phyloP scores from a whole-genome alignment of 352 stramenopile genomes.

The Phytophthora hibernalis region DNA sequence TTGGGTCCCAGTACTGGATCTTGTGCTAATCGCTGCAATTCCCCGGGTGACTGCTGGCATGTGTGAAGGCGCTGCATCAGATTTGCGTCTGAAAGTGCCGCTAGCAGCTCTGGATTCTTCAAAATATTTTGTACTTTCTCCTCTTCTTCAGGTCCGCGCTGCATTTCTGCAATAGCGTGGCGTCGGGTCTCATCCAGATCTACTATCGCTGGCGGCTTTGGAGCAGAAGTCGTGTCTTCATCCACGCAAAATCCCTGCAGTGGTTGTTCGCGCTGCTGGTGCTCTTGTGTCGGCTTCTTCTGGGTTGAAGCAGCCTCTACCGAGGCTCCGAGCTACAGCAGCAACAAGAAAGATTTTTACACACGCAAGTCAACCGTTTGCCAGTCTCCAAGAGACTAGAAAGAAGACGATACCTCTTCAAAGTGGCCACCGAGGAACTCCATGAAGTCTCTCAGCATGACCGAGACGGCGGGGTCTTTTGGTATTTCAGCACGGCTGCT shows the following conservation, averaged over 20 bases:
- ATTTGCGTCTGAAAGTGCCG: conserved; percentile 57
- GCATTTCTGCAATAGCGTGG: conserved; percentile 65
- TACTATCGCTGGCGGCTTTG: conserved; percentile 48
- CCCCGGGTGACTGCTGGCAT: conserved; percentile 48
- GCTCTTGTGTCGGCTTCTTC: conserved; percentile 14
- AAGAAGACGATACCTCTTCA: conserved; percentile 54
- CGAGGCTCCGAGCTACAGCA: conserved; percentile 44
- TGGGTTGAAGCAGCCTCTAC: conserved; percentile 31
- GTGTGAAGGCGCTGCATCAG: conserved; percentile 66
- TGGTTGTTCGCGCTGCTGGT: conserved; percentile 2
- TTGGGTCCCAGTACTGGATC: conserved; percentile 61
- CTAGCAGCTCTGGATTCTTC: conserved; percentile 67
- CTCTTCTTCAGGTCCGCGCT: conserved; percentile 65
- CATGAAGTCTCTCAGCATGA: conserved; percentile 78
- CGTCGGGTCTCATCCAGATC: conserved; percentile 64
- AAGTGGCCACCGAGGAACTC: conserved; percentile 78
- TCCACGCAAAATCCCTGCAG: neutral
- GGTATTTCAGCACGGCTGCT: conserved; percentile 70
- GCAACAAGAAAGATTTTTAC: too few species aligned
- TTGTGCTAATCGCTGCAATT: conserved; percentile 47
- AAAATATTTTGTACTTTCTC: conserved; percentile 73
- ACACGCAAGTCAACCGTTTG: neutral
- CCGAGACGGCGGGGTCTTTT: conserved; percentile 64
- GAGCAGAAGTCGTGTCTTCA: neutral
- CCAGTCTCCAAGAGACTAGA: neutral